Evolutionary conservation across 768 basidiomycete genomes (phyloP).

Genomic region (Thelephora ganbajun): DNA sequence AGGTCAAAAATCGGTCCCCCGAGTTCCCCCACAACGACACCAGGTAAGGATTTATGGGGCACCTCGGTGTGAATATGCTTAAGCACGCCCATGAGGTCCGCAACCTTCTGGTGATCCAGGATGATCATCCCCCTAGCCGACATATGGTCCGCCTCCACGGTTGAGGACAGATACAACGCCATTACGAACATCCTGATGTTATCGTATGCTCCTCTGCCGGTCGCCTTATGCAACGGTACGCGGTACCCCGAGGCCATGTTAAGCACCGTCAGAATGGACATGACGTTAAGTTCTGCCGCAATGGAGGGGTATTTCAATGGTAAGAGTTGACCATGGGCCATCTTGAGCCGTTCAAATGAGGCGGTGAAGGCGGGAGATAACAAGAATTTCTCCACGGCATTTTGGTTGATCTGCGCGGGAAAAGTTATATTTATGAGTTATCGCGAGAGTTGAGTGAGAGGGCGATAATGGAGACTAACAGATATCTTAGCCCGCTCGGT

Average conservation of each 20-base stretch:
- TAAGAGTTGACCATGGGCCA: conserved; percentile 55
- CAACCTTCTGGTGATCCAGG: conserved; percentile 42
- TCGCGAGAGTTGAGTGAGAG: neutral
- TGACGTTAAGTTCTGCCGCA: conserved; percentile 65
- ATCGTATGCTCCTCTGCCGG: conserved; percentile 75
- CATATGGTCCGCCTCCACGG: conserved; percentile 39
- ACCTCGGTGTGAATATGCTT: conserved; percentile 49
- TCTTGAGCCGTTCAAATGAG: conserved; percentile 48
- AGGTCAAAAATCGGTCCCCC: conserved; percentile 65
- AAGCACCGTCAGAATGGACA: conserved; percentile 65
- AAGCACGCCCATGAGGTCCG: conserved; percentile 54
- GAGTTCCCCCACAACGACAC: conserved; percentile 59
- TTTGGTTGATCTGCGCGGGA: conserved; percentile 35
- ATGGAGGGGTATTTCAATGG: conserved; percentile 69
- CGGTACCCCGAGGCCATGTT: conserved; percentile 82
- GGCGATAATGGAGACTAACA: conserved; percentile 25
- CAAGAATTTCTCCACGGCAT: conserved; percentile 47
- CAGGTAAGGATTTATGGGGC: conserved; percentile 54
- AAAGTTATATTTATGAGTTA: neutral
- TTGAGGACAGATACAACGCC: conserved; percentile 55
- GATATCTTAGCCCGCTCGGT: conserved; percentile 33
- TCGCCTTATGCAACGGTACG: conserved; percentile 51
- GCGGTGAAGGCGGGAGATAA: conserved; percentile 47
- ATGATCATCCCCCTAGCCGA: conserved; percentile 52
- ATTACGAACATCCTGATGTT: conserved; percentile 64